Conservation (phyloP, 2,329 filamentous ascomycete genomes). For the Alternaria sp. region DNA sequence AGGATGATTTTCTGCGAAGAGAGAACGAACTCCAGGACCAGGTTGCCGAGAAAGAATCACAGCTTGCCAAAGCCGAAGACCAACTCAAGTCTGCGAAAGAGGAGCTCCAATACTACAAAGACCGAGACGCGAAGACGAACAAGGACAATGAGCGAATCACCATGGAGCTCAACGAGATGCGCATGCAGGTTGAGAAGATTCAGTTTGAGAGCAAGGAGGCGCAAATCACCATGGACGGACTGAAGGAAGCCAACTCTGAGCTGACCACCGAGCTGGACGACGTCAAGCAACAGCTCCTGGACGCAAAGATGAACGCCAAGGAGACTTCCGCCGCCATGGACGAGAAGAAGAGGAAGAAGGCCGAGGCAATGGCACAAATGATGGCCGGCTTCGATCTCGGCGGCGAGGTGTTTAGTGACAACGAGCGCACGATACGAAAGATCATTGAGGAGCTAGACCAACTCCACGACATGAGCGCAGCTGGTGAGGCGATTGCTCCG, state of each 20-base stretch:
- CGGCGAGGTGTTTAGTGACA: conserved; percentile 89
- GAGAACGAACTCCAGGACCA: conserved; percentile 99
- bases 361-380: conserved; percentile 99
- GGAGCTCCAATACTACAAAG: conserved; percentile 83
- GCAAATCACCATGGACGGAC: conserved; percentile 93
- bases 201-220: conserved; percentile 97
- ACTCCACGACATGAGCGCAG: conserved; percentile 75
- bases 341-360: conserved; percentile 98
- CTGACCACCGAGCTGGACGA: conserved; percentile 92
- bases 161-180: conserved; percentile 86
- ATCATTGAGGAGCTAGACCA: conserved; percentile 84
- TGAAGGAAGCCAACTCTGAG: conserved; percentile 95
- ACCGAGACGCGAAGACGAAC: conserved; percentile 79
- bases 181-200: conserved; percentile 95
- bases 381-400: conserved; percentile 98
- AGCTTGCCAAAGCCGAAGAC: conserved; percentile 79
- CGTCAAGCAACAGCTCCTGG: conserved; percentile 92
- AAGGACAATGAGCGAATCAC: conserved; percentile 90
- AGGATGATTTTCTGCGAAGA: conserved; percentile 90
- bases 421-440: conserved; percentile 82
- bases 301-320: conserved; percentile 95
- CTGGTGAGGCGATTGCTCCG: conserved; percentile 79
- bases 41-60: conserved; percentile 88
- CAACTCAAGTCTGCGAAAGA: conserved; percentile 82
- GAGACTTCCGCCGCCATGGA: conserved; percentile 88